Evolutionary conservation across 192 early-diverging fungal genomes (phyloP).

Genomic region (Funneliformis geosporum): DNA sequence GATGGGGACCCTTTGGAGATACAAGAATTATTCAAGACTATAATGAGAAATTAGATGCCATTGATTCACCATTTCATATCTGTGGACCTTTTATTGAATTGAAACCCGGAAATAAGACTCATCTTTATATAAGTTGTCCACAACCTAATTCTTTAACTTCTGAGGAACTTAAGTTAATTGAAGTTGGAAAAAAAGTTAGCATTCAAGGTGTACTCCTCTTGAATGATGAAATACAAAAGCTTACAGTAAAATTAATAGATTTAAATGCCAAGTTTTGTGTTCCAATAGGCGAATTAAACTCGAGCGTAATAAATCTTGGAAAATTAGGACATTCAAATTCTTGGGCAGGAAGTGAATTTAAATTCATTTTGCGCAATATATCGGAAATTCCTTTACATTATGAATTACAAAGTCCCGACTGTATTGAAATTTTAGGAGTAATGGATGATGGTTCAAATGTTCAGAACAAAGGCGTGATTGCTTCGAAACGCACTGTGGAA

Average conservation of each 20-base stretch:
- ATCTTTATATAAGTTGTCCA: slow-evolving; percentile 55
- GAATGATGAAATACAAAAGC: slow-evolving; percentile 50
- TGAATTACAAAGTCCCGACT: slow-evolving; percentile 50
- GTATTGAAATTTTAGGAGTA: slow-evolving; percentile 46
- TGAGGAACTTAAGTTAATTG: slow-evolving; percentile 40
- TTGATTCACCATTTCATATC: slow-evolving; percentile 31
- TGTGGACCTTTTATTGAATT: slow-evolving; percentile 51
- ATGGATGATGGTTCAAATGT: slow-evolving; percentile 1
- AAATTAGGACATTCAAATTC: slow-evolving; percentile 77
- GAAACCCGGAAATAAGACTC: slow-evolving; percentile 48
- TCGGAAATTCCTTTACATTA: slow-evolving; percentile 66
- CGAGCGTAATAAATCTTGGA: slow-evolving; percentile 64
- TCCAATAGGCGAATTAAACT: slow-evolving; percentile 57
- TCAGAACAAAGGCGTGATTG: not conserved
- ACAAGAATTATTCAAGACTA: slow-evolving; percentile 28
- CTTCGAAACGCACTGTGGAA: slow-evolving; percentile 37
- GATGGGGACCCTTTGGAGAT: slow-evolving; percentile 31
- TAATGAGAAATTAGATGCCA: slow-evolving; percentile 1
- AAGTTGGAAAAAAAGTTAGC: slow-evolving; percentile 55
- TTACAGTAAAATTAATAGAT: slow-evolving; percentile 62
- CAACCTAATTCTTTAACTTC: slow-evolving; percentile 43
- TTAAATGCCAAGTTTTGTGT: slow-evolving; percentile 61
- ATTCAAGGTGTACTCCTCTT: slow-evolving; percentile 63
- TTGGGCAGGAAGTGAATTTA: slow-evolving; percentile 62
- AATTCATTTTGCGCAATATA: slow-evolving; percentile 64